Evolutionary conservation across 1,284 basidiomycete genomes (phyloP).

Genomic region (Rhodotorula sp.): DNA sequence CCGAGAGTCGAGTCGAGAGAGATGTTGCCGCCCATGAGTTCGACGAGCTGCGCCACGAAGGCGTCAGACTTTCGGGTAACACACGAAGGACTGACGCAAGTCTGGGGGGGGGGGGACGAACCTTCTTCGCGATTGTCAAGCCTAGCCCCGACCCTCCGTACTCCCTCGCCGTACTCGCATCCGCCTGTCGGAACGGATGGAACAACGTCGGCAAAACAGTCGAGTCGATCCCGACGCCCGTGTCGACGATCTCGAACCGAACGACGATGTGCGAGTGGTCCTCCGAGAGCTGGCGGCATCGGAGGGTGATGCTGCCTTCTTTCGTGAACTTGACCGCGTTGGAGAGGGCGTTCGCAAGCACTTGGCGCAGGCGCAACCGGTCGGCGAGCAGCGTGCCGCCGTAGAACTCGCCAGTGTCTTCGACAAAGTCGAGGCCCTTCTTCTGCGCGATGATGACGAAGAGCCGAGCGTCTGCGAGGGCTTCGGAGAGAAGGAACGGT

Average conservation of each 20-base stretch:
- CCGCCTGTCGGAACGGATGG: constrained; percentile 46
- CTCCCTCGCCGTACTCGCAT: constrained; percentile 33
- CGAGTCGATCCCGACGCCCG: constrained; percentile 48
- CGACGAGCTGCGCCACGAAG: constrained; percentile 23
- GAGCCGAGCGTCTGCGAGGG: constrained; percentile 47
- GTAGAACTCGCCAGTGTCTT: constrained; percentile 36
- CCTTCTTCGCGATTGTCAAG: constrained; percentile 30
- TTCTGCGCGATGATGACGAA: constrained; percentile 47
- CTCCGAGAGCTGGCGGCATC: constrained; percentile 44
- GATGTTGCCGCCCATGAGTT: constrained; percentile 36
- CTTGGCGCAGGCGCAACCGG: constrained; percentile 40
- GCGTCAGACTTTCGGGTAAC: neutral
- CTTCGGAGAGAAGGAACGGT: constrained; percentile 46
- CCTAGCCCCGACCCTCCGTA: constrained; percentile 41
- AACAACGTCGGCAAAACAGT: constrained; percentile 47
- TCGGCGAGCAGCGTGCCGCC: constrained; percentile 40
- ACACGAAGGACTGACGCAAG: no score
- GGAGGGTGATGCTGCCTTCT: constrained; percentile 43
- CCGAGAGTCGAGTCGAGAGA: constrained; percentile 27
- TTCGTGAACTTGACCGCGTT: constrained; percentile 50
- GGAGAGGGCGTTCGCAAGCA: constrained; percentile 37
- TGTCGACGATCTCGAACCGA: constrained; percentile 46
- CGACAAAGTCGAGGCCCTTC: constrained; percentile 47
- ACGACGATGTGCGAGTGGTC: constrained; percentile 41
- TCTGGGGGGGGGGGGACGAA: neutral